A percentile compares a stretch with the other conserved stretches of the same genome.
phyloP scores from a whole-genome alignment of 2,329 filamentous ascomycete species.

The Aspergillus ruber region DNA sequence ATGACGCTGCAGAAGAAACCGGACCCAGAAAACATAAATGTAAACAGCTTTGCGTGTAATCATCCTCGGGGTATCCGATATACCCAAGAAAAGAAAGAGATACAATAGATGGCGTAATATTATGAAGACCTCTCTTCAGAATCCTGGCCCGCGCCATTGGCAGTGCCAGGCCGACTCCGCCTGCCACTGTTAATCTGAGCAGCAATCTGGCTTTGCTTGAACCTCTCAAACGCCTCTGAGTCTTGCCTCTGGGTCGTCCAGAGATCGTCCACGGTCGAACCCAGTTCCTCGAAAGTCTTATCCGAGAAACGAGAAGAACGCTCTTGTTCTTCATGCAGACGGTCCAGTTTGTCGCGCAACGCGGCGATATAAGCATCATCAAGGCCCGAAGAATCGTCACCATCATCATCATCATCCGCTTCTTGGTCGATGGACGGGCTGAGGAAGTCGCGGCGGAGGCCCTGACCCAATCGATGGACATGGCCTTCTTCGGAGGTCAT shows the following conservation, averaged over 20 bases:
- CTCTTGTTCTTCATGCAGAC: slow-evolving; percentile 37
- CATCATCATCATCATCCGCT: slow-evolving; percentile 31
- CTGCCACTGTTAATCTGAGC: slow-evolving; percentile 40
- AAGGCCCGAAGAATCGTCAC: slow-evolving; percentile 25
- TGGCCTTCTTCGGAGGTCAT: slow-evolving; percentile 64
- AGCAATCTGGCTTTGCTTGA: slow-evolving; percentile 41
- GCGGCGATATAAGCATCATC: slow-evolving; percentile 42
- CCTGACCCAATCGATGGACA: slow-evolving; percentile 62
- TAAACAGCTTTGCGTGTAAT: not conserved
- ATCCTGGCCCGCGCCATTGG: slow-evolving; percentile 7
- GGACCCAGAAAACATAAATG: not conserved
- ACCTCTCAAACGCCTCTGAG: slow-evolving; percentile 38
- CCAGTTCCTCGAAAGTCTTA: slow-evolving; percentile 37
- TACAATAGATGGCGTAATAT: not conserved
- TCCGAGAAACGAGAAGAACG: slow-evolving; percentile 32
- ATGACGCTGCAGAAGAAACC: too few species aligned
- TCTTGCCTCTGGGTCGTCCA: slow-evolving; percentile 37
- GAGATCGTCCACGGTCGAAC: slow-evolving; percentile 41
- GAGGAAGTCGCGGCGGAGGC: slow-evolving; percentile 58
- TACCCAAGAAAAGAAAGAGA: not conserved
- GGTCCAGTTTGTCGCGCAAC: slow-evolving; percentile 39
- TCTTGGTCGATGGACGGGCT: slow-evolving; percentile 33
- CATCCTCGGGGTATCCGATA: not conserved
- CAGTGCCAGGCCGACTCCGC: slow-evolving; percentile 6
- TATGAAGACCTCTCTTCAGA: not conserved